Evolutionary conservation across 106 monocot species (phyloP).

Genomic region (Gastrodia elata): DNA sequence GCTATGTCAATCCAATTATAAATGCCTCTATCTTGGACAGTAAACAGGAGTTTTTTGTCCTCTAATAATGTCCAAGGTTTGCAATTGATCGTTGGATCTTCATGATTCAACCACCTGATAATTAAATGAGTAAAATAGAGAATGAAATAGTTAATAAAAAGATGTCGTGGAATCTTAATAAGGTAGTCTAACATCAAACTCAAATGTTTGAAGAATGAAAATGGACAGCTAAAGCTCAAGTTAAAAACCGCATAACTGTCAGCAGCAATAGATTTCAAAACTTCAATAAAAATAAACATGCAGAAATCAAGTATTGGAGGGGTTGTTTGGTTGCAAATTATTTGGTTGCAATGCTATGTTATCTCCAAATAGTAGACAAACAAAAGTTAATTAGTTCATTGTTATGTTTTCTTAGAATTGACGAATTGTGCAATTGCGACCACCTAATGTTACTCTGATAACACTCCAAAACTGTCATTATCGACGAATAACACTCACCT

Average conservation of each 20-base stretch:
- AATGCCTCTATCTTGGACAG: conserved; percentile 68
- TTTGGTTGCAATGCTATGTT: no score
- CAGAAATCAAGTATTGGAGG: no score
- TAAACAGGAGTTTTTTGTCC: conserved; percentile 79
- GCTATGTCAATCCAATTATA: conserved; percentile 89
- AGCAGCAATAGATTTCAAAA: neutral
- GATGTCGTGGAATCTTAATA: neutral
- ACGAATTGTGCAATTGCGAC: no score
- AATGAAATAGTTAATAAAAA: neutral
- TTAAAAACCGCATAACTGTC: neutral
- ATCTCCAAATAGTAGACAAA: no score
- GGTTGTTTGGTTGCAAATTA: no score
- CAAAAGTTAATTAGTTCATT: no score
- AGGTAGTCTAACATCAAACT: neutral
- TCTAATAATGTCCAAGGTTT: conserved; percentile 69
- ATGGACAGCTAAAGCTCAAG: neutral
- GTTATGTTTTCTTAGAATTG: no score
- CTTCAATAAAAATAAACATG: no score
- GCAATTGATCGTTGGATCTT: conserved; percentile 77
- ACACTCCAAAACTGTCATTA: no score
- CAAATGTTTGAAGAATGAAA: neutral
- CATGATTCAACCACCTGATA: conserved; percentile 82
- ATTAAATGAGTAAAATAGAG: neutral
- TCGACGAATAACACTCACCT: no score
- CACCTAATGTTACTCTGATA: no score